phyloP scores from a whole-genome alignment of 1,139 yeast species.

The Yamadazyma diospyri region DNA sequence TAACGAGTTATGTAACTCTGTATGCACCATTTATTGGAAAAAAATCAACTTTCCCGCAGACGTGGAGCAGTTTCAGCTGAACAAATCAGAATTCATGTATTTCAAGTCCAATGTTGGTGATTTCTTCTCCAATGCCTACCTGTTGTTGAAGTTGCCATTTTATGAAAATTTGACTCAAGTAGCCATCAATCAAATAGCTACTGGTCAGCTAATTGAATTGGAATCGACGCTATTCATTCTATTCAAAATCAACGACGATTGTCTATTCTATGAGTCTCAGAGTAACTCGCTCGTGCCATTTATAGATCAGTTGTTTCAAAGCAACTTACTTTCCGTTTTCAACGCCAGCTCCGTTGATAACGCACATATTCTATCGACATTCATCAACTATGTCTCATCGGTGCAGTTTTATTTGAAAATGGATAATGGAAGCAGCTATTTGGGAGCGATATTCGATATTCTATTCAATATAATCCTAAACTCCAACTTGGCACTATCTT shows the following conservation, averaged over 20 bases:
- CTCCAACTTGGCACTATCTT: constrained; percentile 18
- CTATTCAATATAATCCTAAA: constrained; percentile 32
- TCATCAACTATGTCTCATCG: constrained; percentile 51
- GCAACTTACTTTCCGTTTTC: constrained; percentile 16
- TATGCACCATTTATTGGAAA: constrained; percentile 59
- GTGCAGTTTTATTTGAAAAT: constrained; percentile 52
- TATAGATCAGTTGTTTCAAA: constrained; percentile 23
- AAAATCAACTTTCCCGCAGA: constrained; percentile 41
- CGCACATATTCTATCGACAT: constrained; percentile 28
- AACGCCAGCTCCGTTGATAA: constrained; percentile 3
- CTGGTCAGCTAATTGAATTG: constrained; percentile 29
- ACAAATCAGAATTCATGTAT: constrained; percentile 51
- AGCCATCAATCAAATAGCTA: constrained; percentile 24
- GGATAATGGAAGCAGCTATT: constrained; percentile 30
- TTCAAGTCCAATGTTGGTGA: constrained; percentile 76
- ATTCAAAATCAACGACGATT: constrained; percentile 49
- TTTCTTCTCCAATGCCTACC: constrained; percentile 65
- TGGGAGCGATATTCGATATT: constrained; percentile 50
- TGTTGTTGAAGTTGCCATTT: constrained; percentile 56
- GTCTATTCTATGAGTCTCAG: constrained; percentile 38
- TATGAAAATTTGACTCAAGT: constrained; percentile 48
- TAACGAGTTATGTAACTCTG: constrained; percentile 35
- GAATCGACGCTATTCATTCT: constrained; percentile 71
- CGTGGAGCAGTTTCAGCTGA: constrained; percentile 11
- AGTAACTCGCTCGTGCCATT: constrained; percentile 22